phyloP scores from a whole-genome alignment of 306 rosid species.

The Pyrus pyrifolia region DNA sequence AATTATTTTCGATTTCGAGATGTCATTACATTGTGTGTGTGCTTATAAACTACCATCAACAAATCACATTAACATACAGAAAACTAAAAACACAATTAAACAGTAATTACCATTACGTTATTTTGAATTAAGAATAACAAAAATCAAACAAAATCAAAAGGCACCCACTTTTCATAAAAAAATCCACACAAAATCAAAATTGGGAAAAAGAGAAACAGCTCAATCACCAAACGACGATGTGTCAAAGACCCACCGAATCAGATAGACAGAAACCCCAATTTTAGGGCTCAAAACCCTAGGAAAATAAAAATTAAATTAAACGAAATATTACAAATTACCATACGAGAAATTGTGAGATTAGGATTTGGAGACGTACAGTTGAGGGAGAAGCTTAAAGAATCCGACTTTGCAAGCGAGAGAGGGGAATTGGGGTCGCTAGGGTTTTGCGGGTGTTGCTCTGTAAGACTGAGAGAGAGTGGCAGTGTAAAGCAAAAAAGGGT shows the following conservation, averaged over 20 bases:
- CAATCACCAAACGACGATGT: not conserved
- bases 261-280: not conserved
- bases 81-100: not conserved
- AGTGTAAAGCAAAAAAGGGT: not conserved
- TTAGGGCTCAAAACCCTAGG: conserved; percentile 11
- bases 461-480: not conserved
- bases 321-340: not conserved
- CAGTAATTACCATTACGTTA: not conserved
- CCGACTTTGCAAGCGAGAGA: not conserved
- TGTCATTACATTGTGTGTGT: not conserved
- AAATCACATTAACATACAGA: not conserved
- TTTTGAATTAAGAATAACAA: not conserved
- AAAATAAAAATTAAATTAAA: not conserved
- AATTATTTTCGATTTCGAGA: not conserved
- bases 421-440: not conserved
- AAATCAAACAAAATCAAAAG: not conserved
- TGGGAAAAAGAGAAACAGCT: not conserved
- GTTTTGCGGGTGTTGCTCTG: not conserved
- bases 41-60: not conserved
- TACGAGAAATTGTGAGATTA: not conserved
- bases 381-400: not conserved
- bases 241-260: not conserved
- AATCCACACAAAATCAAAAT: not conserved
- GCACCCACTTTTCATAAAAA: too few relatives aligned
- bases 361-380: conserved; percentile 12